phyloP scores from a whole-genome alignment of 139 green algal genomes.

The Chlamydomonas schloesseri region DNA sequence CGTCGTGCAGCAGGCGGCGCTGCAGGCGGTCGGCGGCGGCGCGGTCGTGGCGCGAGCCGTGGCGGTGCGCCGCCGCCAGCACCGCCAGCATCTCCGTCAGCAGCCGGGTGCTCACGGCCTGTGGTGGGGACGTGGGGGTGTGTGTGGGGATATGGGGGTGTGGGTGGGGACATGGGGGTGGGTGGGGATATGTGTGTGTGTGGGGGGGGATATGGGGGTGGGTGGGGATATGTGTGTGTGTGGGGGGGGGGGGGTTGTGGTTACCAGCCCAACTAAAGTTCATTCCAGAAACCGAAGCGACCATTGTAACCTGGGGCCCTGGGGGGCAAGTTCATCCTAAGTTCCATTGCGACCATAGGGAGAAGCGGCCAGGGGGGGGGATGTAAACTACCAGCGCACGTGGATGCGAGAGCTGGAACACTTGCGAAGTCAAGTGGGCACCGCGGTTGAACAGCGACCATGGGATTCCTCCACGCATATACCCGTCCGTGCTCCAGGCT shows the following conservation, averaged over 20 bases:
- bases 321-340: no score
- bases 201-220: neutral
- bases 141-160: neutral
- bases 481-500: no score
- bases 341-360: no score
- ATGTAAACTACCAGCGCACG: no score
- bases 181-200: neutral
- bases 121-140: conserved; percentile 9
- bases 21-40: conserved; percentile 81
- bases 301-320: no score
- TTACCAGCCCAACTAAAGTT: no score
- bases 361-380: no score
- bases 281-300: no score
- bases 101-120: conserved; percentile 70
- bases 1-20: conserved; percentile 80
- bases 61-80: conserved; percentile 75
- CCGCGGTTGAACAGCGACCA: no score
- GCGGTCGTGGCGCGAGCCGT: conserved; percentile 66
- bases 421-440: no score
- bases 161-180: neutral
- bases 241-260: neutral
- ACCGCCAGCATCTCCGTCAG: conserved; percentile 86
- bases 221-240: neutral
- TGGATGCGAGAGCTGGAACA: no score
- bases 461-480: no score